These are phyloP conservation scores for Moesziomyces sp. DNA, from an alignment of 1,284 basidiomycete genomes.

Conservation along the genomic window DNA sequence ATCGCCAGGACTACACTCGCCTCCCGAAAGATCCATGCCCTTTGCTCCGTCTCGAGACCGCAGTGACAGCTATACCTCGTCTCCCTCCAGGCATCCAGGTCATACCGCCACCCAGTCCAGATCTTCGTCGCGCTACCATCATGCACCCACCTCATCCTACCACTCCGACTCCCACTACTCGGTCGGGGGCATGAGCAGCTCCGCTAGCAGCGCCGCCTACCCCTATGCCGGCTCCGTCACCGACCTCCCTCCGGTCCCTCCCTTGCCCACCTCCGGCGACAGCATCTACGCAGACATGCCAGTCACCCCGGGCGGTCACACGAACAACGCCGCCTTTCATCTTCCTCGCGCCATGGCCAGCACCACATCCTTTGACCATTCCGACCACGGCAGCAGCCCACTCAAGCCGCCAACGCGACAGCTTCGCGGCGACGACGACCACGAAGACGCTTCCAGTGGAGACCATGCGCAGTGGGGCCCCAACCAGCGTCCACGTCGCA, in stretches of 20 bases:
- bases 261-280: slow-evolving; percentile 38
- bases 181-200: slow-evolving; percentile 34
- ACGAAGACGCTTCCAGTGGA: slow-evolving; percentile 39
- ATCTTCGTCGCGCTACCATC: slow-evolving; percentile 35
- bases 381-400: slow-evolving; percentile 29
- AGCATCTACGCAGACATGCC: slow-evolving; percentile 37
- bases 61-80: slow-evolving; percentile 33
- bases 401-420: slow-evolving; percentile 16
- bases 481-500: slow-evolving; percentile 17
- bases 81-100: slow-evolving; percentile 28
- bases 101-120: slow-evolving; percentile 25
- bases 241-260: slow-evolving; percentile 46
- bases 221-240: slow-evolving; percentile 16
- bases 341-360: slow-evolving; percentile 42
- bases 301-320: slow-evolving; percentile 37
- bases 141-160: slow-evolving; percentile 32
- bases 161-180: slow-evolving; percentile 46
- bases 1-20: slow-evolving; percentile 33
- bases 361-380: slow-evolving; percentile 36
- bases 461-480: slow-evolving; percentile 33
- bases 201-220: slow-evolving; percentile 27
- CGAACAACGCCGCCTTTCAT: slow-evolving; percentile 39
- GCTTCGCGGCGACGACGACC: slow-evolving; percentile 32
- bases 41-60: slow-evolving; percentile 14
- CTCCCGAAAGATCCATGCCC: slow-evolving; percentile 16